Evolutionary conservation across 768 basidiomycete species (phyloP).

Genomic region (Candolleomyces aberdarensis): DNA sequence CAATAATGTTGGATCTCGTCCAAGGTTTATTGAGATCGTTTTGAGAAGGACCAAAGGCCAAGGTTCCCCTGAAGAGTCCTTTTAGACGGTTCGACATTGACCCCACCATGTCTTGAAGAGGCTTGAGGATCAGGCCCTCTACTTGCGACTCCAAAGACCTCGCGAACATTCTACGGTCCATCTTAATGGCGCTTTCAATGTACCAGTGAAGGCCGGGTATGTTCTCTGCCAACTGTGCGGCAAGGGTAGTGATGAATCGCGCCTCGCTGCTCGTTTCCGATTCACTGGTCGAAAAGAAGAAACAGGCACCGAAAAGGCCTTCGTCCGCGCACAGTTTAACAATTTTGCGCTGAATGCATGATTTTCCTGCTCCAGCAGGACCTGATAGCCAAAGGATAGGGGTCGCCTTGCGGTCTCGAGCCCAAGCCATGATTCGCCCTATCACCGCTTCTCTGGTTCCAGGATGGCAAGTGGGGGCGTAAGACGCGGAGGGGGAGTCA

Average conservation of each 20-base stretch:
- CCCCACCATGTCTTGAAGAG: neutral
- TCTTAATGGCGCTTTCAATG: neutral
- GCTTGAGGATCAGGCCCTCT: neutral
- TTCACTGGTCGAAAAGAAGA: neutral
- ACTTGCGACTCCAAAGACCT: neutral
- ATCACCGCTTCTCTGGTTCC: neutral
- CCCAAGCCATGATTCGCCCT: neutral
- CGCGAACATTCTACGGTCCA: neutral
- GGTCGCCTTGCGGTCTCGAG: neutral
- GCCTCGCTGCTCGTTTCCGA: neutral
- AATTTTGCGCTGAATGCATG: neutral
- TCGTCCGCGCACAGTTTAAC: neutral
- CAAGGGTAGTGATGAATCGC: neutral
- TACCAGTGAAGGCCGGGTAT: neutral
- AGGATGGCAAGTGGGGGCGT: neutral
- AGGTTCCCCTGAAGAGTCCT: neutral
- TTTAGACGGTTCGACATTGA: neutral
- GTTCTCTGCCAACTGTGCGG: neutral
- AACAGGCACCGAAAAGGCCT: neutral
- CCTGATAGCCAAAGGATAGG: neutral
- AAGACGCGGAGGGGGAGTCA: neutral
- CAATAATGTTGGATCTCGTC: neutral
- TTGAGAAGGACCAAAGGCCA: neutral
- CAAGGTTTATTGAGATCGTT: neutral
- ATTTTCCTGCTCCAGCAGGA: neutral